Evolutionary conservation across 1,139 yeast species (phyloP), one percentile per base, ranked within the genome.

Genomic region (Blastobotrys proliferans): DNA sequence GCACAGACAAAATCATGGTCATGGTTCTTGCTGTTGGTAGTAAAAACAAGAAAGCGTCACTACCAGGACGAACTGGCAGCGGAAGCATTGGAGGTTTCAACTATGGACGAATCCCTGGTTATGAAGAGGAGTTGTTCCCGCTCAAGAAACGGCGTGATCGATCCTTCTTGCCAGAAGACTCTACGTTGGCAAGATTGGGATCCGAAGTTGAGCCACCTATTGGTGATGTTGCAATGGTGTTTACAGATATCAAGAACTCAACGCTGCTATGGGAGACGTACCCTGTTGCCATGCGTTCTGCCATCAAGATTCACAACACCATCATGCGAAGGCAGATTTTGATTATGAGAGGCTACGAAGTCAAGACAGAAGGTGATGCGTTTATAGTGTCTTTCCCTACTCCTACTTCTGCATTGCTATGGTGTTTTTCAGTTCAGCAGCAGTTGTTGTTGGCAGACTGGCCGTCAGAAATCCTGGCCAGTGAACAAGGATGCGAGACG

Each of bases 351-450:
- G 98, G 98, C 2, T 92, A 92, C 60, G 99, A 92, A 64, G 98
- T 92, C 26, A 92, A 92, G 63, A 94, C 97, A 1, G 99, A 94
- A 78, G 99, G 99, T 58, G 99, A 92, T 69, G 96, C 98, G 0
- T 92, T 92, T 56, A 90, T 92, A 86, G 97, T 92, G n/a, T 86
- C 97, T 5, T 92, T 92, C 64, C 95, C 97, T 1, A 83, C 96
- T 0, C 94, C 95, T 0, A 79, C 94, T 0, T 74, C 94, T 18
- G 97, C 97, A 0, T 68, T 94, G 45, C 70, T 87, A 36, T 94
- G 98, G 98, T 88, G 97, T 69, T 81, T 90, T 61, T 82, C 85
- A 42, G 96, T 90, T 10, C 99, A 94, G 62, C 77, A 83, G 44
- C 94, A 86, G 58, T 68, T 94, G 35, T 61, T 83, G 37, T 74